Percentiles rank a stretch among this genome's conserved stretches.
Conservation (phyloP, 768 basidiomycete genomes). For the Daedaleopsis sinensis region DNA sequence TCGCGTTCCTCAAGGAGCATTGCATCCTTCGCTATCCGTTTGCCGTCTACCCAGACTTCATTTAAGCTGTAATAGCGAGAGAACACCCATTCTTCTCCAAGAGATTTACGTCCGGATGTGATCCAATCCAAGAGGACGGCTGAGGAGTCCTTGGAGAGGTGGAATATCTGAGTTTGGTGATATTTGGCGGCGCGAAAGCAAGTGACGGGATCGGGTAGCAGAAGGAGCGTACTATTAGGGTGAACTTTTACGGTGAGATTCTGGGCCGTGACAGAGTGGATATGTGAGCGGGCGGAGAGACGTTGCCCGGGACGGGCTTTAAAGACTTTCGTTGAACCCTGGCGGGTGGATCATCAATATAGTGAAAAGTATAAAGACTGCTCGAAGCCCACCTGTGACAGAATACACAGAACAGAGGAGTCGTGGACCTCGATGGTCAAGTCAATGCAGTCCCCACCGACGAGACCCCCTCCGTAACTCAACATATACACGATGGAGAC, state of each 20-base stretch:
- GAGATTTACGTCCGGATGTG: slow-evolving; percentile 81
- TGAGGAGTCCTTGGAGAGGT: slow-evolving; percentile 60
- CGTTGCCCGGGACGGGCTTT: slow-evolving; percentile 70
- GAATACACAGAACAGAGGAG: slow-evolving; percentile 60
- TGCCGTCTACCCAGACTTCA: slow-evolving; percentile 71
- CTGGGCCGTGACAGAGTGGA: slow-evolving; percentile 54
- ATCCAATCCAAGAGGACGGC: slow-evolving; percentile 87
- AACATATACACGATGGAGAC: slow-evolving; percentile 78
- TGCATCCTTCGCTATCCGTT: slow-evolving; percentile 74
- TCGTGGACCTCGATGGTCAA: slow-evolving; percentile 62
- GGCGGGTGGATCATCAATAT: neutral
- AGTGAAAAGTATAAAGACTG: neutral
- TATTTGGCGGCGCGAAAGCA: slow-evolving; percentile 88
- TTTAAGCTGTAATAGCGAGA: slow-evolving; percentile 84
- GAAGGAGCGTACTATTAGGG: slow-evolving; percentile 60
- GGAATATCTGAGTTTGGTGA: slow-evolving; percentile 81
- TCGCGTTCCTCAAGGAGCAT: slow-evolving; percentile 66
- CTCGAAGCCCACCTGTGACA: slow-evolving; percentile 70
- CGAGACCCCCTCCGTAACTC: slow-evolving; percentile 90
- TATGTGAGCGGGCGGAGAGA: slow-evolving; percentile 39
- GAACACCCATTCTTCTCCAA: slow-evolving; percentile 91
- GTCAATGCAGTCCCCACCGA: slow-evolving; percentile 78
- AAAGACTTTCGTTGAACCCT: slow-evolving; percentile 97
- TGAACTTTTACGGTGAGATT: slow-evolving; percentile 60
- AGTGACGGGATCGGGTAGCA: slow-evolving; percentile 92